Evolutionary conservation across 2,329 filamentous ascomycete genomes (phyloP).

Genomic region (Botrytis galanthina): DNA sequence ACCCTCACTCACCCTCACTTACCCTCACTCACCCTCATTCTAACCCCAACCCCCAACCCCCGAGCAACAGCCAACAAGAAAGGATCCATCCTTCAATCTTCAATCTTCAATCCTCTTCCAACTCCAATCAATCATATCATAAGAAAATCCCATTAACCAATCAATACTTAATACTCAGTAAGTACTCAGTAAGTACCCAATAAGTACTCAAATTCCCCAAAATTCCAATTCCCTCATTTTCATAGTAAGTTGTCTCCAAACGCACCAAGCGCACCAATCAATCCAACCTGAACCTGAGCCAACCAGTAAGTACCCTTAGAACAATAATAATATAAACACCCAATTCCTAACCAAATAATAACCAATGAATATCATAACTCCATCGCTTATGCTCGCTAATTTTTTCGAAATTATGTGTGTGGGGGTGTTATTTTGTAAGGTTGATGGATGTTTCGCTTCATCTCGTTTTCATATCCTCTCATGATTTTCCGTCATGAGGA

Average conservation of each 20-base stretch:
- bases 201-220: background rate
- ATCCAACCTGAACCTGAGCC: background rate
- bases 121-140: conserved; percentile 1
- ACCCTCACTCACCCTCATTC: background rate
- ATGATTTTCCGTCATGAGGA: background rate
- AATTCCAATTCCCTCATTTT: background rate
- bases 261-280: background rate
- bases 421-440: background rate
- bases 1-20: no score
- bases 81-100: background rate
- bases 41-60: background rate
- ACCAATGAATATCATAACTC: conserved; percentile 12
- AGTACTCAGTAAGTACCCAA: no score
- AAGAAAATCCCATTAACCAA: background rate
- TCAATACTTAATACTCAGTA: background rate
- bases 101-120: background rate
- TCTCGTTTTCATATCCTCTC: background rate
- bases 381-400: conserved; percentile 13
- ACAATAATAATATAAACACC: background rate
- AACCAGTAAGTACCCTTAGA: background rate
- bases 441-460: background rate
- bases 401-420: conserved; percentile 5
- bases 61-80: background rate
- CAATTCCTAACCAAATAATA: background rate
- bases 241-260: background rate